Evolutionary conservation across 2,329 filamentous ascomycete genomes (phyloP).

Genomic region (Cercospora sesami): DNA sequence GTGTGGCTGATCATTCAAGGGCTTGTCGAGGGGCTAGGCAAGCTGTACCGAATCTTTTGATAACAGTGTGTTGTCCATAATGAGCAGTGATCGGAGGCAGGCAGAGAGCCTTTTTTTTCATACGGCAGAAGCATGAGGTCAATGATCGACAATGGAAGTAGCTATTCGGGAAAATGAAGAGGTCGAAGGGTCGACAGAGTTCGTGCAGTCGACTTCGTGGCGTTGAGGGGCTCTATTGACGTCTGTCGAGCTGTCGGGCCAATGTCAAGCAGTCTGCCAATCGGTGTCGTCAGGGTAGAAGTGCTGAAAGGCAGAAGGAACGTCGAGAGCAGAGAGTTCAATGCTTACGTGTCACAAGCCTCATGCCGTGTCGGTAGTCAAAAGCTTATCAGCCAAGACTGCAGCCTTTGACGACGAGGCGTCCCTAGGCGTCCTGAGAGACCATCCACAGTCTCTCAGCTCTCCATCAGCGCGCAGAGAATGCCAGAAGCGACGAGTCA

Average conservation of each 20-base stretch:
- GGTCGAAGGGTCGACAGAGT: background rate
- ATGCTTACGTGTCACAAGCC: background rate
- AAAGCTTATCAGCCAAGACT: background rate
- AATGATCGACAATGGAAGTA: background rate
- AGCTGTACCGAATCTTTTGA: background rate
- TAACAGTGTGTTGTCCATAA: background rate
- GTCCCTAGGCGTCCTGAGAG: background rate
- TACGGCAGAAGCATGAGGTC: background rate
- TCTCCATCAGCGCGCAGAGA: background rate
- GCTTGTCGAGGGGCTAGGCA: background rate
- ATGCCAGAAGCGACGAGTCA: background rate
- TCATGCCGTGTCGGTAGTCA: background rate
- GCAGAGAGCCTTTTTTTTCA: background rate
- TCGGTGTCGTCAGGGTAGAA: background rate
- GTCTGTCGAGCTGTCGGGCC: background rate
- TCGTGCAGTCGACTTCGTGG: background rate
- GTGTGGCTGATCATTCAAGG: background rate
- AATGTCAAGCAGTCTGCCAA: background rate
- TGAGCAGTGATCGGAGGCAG: background rate
- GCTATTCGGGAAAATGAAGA: background rate
- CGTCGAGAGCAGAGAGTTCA: background rate
- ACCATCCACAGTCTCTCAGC: background rate
- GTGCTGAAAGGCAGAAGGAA: background rate
- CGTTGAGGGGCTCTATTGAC: background rate
- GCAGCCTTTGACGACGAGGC: background rate